Evolutionary conservation across 257 asterid genomes (phyloP).

Genomic region (Plantago major): DNA sequence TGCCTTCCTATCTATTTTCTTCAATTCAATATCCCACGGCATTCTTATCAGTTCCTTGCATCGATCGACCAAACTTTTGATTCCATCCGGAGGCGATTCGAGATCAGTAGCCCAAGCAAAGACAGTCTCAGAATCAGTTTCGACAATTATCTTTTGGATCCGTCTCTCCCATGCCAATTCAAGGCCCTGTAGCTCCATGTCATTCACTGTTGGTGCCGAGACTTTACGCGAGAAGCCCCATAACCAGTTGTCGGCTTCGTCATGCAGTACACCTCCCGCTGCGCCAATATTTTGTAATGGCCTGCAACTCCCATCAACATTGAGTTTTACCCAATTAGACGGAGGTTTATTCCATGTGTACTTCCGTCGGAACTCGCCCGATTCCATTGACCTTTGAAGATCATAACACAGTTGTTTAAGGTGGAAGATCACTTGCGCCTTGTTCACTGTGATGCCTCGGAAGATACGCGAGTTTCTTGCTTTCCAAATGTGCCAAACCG

Average conservation of each 20-base stretch:
- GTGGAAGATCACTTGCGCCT: not conserved
- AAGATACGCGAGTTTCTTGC: not conserved
- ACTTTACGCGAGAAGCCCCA: not conserved
- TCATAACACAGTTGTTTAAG: not conserved
- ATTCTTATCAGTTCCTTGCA: not conserved
- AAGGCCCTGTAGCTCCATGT: not conserved
- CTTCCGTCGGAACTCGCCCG: not conserved
- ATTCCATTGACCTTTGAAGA: not conserved
- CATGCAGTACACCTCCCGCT: not conserved
- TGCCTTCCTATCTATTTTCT: too few species aligned
- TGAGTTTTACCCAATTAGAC: not conserved
- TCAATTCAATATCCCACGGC: not conserved
- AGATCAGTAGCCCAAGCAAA: not conserved
- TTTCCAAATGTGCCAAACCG: not conserved
- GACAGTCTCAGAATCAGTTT: not conserved
- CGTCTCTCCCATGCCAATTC: too few species aligned
- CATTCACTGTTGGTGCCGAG: not conserved
- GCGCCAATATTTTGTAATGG: not conserved
- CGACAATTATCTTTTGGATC: not conserved
- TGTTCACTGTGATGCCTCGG: not conserved
- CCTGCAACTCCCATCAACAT: not conserved
- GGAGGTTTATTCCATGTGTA: not conserved
- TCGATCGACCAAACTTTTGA: not conserved
- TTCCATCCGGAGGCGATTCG: not conserved
- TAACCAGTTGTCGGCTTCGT: not conserved